Evolutionary conservation across 2,329 filamentous ascomycete species (phyloP).

Genomic region (Cladosporium velox): DNA sequence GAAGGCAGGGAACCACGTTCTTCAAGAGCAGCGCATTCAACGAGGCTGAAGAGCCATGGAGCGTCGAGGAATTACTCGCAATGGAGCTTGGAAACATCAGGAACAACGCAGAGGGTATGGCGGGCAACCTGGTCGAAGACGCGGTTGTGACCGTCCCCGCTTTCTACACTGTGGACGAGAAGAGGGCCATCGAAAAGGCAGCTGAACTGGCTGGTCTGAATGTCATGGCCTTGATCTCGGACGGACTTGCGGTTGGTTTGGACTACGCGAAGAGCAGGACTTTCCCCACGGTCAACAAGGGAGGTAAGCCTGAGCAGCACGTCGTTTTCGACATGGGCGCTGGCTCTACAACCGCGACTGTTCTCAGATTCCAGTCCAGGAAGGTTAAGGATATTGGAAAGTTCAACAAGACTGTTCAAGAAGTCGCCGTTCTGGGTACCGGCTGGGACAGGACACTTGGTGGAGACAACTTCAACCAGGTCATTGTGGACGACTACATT

Average conservation of each 20-base stretch:
- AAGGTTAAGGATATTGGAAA: slow-evolving; percentile 88
- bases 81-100: slow-evolving; percentile 95
- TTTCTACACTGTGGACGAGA: slow-evolving; percentile 90
- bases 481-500: slow-evolving; percentile 89
- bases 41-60: slow-evolving; percentile 63
- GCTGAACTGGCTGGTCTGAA: slow-evolving; percentile 86
- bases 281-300: slow-evolving; percentile 81
- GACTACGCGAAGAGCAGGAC: slow-evolving; percentile 92
- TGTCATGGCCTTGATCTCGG: slow-evolving; percentile 80
- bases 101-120: slow-evolving; percentile 81
- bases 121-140: slow-evolving; percentile 73
- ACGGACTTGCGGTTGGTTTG: slow-evolving; percentile 87
- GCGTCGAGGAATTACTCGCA: slow-evolving; percentile 89
- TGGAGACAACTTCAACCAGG: slow-evolving; percentile 82
- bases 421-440: slow-evolving; percentile 82
- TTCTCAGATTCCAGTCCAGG: slow-evolving; percentile 86
- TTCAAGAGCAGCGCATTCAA: slow-evolving; percentile 78
- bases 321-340: slow-evolving; percentile 98
- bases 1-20: slow-evolving; percentile 67
- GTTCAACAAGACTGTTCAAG: slow-evolving; percentile 95
- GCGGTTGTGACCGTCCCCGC: slow-evolving; percentile 85
- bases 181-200: slow-evolving; percentile 78
- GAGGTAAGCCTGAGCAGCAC: slow-evolving; percentile 85
- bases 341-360: slow-evolving; percentile 85
- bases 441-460: slow-evolving; percentile 90